Evolutionary conservation across 2,329 filamentous ascomycete species (phyloP), one percentile per base, ranked within the genome.

Genomic region (Cercospora beticola): DNA sequence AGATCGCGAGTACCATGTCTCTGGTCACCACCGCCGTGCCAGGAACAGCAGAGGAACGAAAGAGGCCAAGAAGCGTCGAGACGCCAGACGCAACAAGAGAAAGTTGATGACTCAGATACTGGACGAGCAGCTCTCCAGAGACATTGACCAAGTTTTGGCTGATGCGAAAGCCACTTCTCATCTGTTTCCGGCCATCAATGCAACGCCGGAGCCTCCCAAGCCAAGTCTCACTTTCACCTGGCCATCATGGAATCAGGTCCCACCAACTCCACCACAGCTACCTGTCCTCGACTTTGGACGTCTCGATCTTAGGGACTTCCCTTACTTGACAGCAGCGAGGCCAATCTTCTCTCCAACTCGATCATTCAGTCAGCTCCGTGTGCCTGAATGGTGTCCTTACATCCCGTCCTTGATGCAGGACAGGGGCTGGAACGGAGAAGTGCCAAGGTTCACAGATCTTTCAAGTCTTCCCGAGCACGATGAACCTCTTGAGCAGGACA

Each of bases 1-100:
- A 23, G 71, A 71, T n/a, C 59, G 70, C 23, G 67, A 69, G 23
- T 61, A 67, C 54, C 56, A 70, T 9, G 56, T 65, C 4, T 61
- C 70, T 12, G 63, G 59, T 14, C 62, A 67, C 18, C 68, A 67
- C 36, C 75, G 73, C 33, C 74, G 76, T 12, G 66, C 67, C 18
- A 74, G 76, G 18, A 71, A 76, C 64, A 74, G 72, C 46, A 69
- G 76, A 21, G 74, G 72, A 21, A 76, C 75, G 10, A 76, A 74
- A 63, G 76, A 76, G 49, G 75, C 73, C 30, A 77, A 76, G 62
- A 73, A 71, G 62, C 74, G 76, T n/a, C 75, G 76, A 57, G 75
- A 76, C 62, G 70, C 71, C 23, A 72, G 75, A 65, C 72, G 74
- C 4, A 73, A 74, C 63, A 70, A 66, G 49, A 72, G 72, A 60